A percentile compares a stretch with the other conserved stretches of the same genome.
Evolutionary conservation across 2,329 filamentous ascomycete species (phyloP).

Genomic region (Fusarium veterinarium): DNA sequence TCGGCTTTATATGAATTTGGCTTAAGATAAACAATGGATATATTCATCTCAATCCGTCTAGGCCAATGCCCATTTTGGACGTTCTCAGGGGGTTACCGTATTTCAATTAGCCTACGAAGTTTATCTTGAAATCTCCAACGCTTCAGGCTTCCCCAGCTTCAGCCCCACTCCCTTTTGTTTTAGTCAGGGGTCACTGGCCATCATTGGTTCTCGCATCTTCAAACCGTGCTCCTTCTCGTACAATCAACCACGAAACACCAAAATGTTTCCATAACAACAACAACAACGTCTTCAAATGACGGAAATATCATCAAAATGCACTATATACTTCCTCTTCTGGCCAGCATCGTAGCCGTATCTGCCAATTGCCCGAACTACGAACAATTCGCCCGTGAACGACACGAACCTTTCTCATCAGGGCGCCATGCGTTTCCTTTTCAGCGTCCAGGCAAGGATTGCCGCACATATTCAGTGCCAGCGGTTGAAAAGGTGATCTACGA

Average conservation of each 20-base stretch:
- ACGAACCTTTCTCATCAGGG: constrained; percentile 81
- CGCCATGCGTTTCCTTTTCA: constrained; percentile 82
- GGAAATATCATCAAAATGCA: constrained; percentile 16
- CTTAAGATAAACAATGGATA: not conserved
- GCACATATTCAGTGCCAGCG: constrained; percentile 80
- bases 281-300: constrained; percentile 13
- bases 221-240: not conserved
- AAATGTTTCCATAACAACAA: constrained; percentile 20
- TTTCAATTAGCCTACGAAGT: not conserved
- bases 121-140: not conserved
- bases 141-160: constrained; percentile 16
- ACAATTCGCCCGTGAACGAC: constrained; percentile 53
- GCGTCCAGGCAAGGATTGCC: constrained; percentile 79
- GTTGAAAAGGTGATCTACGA: constrained; percentile 79
- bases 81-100: not conserved
- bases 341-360: constrained; percentile 35
- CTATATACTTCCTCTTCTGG: constrained; percentile 4
- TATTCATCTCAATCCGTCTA: not conserved
- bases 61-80: not conserved
- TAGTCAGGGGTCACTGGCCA: constrained; percentile 20
- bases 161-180: not conserved
- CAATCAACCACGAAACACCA: not conserved
- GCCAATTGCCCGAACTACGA: constrained; percentile 51
- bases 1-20: not conserved
- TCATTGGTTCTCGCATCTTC: not conserved